Percentiles rank a stretch among this genome's conserved stretches.
phyloP scores from a whole-genome alignment of 1,284 basidiomycete species.

The Moesziomyces parantarcticus region DNA sequence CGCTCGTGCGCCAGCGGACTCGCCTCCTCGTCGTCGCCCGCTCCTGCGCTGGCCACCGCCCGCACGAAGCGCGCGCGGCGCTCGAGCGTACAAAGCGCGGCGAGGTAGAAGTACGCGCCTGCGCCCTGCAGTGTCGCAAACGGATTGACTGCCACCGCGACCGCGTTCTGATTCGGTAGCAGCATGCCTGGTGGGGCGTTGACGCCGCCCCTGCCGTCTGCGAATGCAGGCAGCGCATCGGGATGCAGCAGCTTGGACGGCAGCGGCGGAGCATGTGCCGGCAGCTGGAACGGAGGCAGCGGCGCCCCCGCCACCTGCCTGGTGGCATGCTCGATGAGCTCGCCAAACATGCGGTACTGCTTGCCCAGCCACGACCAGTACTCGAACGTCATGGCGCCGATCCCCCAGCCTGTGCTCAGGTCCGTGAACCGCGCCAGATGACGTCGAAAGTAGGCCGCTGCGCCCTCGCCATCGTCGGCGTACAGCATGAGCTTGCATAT shows the following conservation, averaged over 20 bases:
- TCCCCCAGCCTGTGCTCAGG: conserved; percentile 91
- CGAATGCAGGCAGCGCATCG: conserved; percentile 22
- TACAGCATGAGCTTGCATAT: conserved; percentile 78
- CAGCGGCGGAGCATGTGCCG: conserved; percentile 45
- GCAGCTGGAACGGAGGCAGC: conserved; percentile 39
- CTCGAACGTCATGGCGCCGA: conserved; percentile 95
- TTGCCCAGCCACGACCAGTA: conserved; percentile 96
- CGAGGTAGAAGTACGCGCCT: conserved; percentile 55
- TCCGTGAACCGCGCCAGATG: conserved; percentile 88
- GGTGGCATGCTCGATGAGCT: conserved; percentile 51
- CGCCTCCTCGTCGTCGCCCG: conserved; percentile 10
- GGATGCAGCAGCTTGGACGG: conserved; percentile 50
- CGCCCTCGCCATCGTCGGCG: conserved; percentile 78
- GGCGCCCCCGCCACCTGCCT: conserved; percentile 17
- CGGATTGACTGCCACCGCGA: conserved; percentile 23
- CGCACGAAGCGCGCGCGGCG: conserved; percentile 38
- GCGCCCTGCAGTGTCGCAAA: conserved; percentile 23
- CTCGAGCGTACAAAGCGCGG: conserved; percentile 59
- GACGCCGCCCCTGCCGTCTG: conserved; percentile 16
- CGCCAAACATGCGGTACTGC: conserved; percentile 72
- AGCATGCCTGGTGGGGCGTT: conserved; percentile 32
- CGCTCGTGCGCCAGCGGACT: conserved; percentile 51
- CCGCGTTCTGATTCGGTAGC: conserved; percentile 41
- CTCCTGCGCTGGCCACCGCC: conserved; percentile 1
- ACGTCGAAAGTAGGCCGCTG: conserved; percentile 79